A percentile compares a stretch with the other conserved stretches of the same genome.
Conservation (phyloP, 176 grass and related monocot species). For the Triticum turgidum region DNA sequence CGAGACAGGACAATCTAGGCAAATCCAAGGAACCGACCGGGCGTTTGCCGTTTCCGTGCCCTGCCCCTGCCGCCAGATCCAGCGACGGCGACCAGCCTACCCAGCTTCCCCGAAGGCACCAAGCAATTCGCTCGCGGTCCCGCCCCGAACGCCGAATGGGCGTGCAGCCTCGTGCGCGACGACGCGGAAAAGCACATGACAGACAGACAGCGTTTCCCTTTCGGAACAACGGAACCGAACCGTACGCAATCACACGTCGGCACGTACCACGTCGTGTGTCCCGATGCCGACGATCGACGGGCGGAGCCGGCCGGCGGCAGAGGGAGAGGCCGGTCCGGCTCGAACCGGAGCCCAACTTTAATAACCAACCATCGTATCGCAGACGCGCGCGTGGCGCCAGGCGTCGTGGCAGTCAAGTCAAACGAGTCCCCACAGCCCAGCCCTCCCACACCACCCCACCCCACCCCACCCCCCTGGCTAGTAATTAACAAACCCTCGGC, state of each 20-base stretch:
- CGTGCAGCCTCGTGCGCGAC: neutral
- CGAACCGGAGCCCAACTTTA: neutral
- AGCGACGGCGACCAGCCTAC: neutral
- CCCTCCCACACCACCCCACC: neutral
- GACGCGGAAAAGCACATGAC: no score
- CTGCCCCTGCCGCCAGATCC: neutral
- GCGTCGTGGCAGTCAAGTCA: neutral
- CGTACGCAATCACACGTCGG: no score
- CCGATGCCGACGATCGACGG: no score
- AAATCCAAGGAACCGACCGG: neutral
- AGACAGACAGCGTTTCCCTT: no score
- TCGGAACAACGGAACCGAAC: no score
- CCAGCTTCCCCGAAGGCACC: neutral
- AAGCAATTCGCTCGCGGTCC: neutral
- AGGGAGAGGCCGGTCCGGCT: no score
- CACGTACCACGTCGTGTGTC: no score
- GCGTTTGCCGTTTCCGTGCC: neutral
- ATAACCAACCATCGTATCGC: neutral
- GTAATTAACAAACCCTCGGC: neutral
- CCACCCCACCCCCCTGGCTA: neutral
- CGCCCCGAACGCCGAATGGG: neutral
- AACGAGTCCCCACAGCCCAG: neutral
- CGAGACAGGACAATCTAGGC: no score
- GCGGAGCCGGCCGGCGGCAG: no score
- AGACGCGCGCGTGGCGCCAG: neutral